Conservation (phyloP, 257 asterid genomes). For the Ehretia macrophylla region DNA sequence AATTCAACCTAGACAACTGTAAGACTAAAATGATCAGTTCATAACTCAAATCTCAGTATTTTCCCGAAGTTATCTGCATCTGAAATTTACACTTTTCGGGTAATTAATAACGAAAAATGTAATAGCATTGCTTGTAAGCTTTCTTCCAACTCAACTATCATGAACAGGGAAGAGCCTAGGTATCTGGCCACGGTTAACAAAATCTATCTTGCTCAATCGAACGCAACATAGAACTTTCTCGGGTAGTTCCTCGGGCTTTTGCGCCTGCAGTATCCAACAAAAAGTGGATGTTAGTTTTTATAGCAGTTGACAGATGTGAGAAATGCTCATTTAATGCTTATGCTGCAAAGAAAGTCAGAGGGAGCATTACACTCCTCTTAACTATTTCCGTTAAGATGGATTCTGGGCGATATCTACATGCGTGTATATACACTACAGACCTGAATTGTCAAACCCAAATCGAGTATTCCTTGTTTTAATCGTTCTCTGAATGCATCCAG, state of each 20-base stretch:
- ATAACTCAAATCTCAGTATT: not conserved
- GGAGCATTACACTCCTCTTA: too few relatives aligned
- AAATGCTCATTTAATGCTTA: not conserved
- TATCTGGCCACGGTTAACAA: conserved; percentile 57
- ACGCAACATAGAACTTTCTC: conserved; percentile 84
- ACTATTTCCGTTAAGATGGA: too few relatives aligned
- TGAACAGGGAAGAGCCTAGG: conserved; percentile 40
- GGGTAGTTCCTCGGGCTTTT: conserved; percentile 67
- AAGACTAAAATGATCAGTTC: not conserved
- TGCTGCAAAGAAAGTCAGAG: too few relatives aligned
- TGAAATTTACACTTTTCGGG: not conserved
- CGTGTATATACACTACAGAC: conserved; percentile 19
- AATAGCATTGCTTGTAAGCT: not conserved
- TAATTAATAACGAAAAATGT: conserved; percentile 1
- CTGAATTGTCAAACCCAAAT: conserved; percentile 89
- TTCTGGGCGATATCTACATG: not conserved
- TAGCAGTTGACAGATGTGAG: not conserved
- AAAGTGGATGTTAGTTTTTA: not conserved
- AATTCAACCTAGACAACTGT: not conserved
- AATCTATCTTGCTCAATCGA: conserved; percentile 62
- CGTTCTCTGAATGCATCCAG: conserved; percentile 67
- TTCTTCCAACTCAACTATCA: conserved; percentile 6
- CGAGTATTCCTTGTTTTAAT: conserved; percentile 71
- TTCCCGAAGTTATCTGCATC: not conserved
- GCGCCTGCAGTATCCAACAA: conserved; percentile 54